A percentile compares a stretch with the other conserved stretches of the same genome.
Evolutionary conservation across 1,139 yeast species (phyloP).

Genomic region (Suhomyces choctaworum): DNA sequence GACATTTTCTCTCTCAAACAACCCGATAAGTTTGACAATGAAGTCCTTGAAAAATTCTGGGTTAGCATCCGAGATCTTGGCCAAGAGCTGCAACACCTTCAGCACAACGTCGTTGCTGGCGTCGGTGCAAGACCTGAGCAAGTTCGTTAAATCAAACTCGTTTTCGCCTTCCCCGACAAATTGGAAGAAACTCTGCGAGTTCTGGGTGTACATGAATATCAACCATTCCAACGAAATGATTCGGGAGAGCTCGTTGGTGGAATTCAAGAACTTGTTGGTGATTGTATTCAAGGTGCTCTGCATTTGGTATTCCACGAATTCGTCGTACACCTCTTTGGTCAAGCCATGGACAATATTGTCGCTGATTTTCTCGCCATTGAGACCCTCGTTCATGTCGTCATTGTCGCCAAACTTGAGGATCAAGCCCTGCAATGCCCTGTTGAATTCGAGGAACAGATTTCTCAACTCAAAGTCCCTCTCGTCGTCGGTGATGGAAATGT

Average conservation of each 20-base stretch:
- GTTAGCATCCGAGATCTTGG: slow-evolving; percentile 79
- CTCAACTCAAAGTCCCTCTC: slow-evolving; percentile 43
- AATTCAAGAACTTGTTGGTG: slow-evolving; percentile 38
- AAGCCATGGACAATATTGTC: slow-evolving; percentile 31
- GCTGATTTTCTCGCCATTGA: slow-evolving; percentile 10
- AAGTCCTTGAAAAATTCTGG: slow-evolving; percentile 78
- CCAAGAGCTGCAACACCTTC: slow-evolving; percentile 71
- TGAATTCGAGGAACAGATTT: slow-evolving; percentile 39
- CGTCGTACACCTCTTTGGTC: slow-evolving; percentile 41
- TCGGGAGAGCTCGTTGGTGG: slow-evolving; percentile 70
- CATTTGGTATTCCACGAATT: slow-evolving; percentile 42
- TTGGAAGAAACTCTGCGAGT: slow-evolving; percentile 61
- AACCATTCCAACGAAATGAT: slow-evolving; percentile 92
- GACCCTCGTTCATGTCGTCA: slow-evolving; percentile 2
- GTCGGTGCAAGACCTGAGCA: slow-evolving; percentile 79
- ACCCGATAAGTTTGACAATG: slow-evolving; percentile 65
- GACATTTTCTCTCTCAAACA: slow-evolving; percentile 53
- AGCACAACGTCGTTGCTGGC: slow-evolving; percentile 84
- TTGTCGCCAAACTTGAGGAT: slow-evolving; percentile 31
- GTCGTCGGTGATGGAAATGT: slow-evolving; percentile 38
- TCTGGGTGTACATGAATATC: slow-evolving; percentile 73
- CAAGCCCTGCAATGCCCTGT: slow-evolving; percentile 35
- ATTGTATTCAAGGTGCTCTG: slow-evolving; percentile 36
- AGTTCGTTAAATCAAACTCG: slow-evolving; percentile 63
- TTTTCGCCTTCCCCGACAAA: slow-evolving; percentile 30